These are phyloP conservation scores for Pleurotus giganteus DNA, from an alignment of 768 basidiomycete genomes.

Conservation along the genomic window DNA sequence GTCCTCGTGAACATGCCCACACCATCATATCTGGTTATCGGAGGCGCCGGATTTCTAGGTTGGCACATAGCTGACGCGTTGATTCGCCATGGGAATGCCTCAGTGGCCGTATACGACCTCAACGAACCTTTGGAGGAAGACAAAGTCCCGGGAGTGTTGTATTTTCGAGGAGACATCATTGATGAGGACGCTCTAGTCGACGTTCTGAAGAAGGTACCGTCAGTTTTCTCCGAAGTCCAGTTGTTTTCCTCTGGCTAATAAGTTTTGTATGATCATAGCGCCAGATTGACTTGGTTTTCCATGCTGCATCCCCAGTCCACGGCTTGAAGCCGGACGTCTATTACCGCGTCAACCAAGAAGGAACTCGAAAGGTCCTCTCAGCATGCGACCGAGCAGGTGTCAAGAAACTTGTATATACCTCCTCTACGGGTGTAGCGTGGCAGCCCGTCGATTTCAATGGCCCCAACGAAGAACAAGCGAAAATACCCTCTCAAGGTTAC, in stretches of 20 bases:
- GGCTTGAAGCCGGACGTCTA: constrained; percentile 35
- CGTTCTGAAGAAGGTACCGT: constrained; percentile 36
- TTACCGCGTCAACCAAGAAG: constrained; percentile 51
- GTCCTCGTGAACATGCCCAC: background rate
- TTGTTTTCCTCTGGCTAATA: no score
- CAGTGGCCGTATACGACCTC: constrained; percentile 49
- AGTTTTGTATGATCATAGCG: constrained; percentile 21
- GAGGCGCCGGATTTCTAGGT: constrained; percentile 50
- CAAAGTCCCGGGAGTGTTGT: constrained; percentile 34
- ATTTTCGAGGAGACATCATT: constrained; percentile 49
- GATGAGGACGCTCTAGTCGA: constrained; percentile 35
- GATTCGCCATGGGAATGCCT: constrained; percentile 33
- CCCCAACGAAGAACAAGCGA: constrained; percentile 47
- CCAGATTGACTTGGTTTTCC: constrained; percentile 43
- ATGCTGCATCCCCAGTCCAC: constrained; percentile 51
- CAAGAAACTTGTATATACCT: constrained; percentile 50
- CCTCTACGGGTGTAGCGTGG: constrained; percentile 49
- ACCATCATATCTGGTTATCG: constrained; percentile 45
- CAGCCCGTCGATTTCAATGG: constrained; percentile 42
- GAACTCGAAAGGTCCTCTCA: constrained; percentile 43
- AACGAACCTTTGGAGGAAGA: constrained; percentile 41
- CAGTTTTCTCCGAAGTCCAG: constrained; percentile 12
- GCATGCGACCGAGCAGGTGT: constrained; percentile 39
- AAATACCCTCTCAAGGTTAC: constrained; percentile 34
- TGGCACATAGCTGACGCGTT: constrained; percentile 50